Base-by-base conservation (phyloP, 495 filamentous ascomycete genomes). In the Glonium stellatum region DNA sequence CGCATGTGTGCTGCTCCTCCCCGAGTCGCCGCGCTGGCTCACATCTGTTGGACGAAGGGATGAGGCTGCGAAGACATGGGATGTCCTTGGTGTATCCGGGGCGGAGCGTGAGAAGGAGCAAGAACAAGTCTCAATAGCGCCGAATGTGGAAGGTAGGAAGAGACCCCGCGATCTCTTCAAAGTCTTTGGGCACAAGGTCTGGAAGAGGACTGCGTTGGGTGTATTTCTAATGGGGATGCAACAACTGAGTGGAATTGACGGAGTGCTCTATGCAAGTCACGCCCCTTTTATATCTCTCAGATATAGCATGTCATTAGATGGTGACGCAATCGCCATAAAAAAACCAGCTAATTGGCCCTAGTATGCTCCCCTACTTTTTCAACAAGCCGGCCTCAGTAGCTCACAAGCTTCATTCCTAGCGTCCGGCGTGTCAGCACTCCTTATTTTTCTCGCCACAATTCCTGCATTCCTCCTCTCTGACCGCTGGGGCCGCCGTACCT, bases 1-100 rank as follows among this genome's bases (percentile, higher is more conserved):
- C 11, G 27, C 31, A 19, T 56, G 25, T 18, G 44, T 22, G 44
- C 18, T 18, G 9, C 22, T 48, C 25, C 18, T 80, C 11, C 69
- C 75, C 0, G 62, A 62, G 2, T 78, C 76, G 15, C 77, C 77
- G 3, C 73, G 75, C 41, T 80, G 76, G 77, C 64, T 79, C 39
- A 66, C 67, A 2, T 54, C 72, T 15, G 69, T 72, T 36, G 76
- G 73, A 12, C 70, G 69, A 21, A 57, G 68, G 31, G 57, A 55
- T 0, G 70, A 76, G 50, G 77, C 76, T 6, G 27, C 6, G 27
- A 31, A 31, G 27, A 31, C 27, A 31, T 31, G 27, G 27, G 0
- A 48, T 19, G 44, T 22, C 18, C 44, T 18, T 48, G 44, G 6
- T 48, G 15, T 8, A 9, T 8, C 44, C 8, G 9, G 44, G 5